Evolutionary conservation across 139 green algal species (phyloP), one percentile per base, ranked within the genome.

Genomic region (Marvania coccoides): DNA sequence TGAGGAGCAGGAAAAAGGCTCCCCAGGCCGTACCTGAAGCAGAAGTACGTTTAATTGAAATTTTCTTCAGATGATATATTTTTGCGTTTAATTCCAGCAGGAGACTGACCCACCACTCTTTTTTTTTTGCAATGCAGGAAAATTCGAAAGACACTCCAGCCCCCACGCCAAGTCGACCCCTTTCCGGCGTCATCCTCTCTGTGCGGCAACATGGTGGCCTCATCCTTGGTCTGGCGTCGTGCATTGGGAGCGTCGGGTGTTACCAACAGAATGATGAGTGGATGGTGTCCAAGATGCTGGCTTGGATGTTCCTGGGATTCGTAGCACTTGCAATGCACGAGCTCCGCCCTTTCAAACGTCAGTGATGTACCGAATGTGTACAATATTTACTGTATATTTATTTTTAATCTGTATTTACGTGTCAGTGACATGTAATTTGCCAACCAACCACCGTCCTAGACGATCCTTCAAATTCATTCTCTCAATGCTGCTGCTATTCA

Each of bases 251-350:
- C 19, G 42, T 51, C 42, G 42, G 19, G 19, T 51, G 42, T 51
- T 51, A 51, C 19, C 42, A 19, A 51, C 42, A 51, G 19, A 19
- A 51, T 19, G 42, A 51, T 51, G 19, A 19, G 19, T 30, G 28
- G 29, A 64, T 33, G 58, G 35, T 15, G 35, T 51, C 9, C 12
- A 73, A 73, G 47, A 13, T 73, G 39, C 6, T 67, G 30, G 66
- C 26, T 8, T 48, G 28, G 28, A 26, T 73, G 59, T 26, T 10
- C 19, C 28, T 73, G 39, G 56, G 38, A 5, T 10, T 66, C 2
- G 35, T 60, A 26, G 55, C 31, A 29, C 56, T 73, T n/a, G 35
- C 31, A 1, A 26, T 73, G 2, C 66, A 73, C 35, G 66, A 73
- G 36, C 34, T 31, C 14, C 46, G 66, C 8, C 66, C 66, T 2